A percentile compares a stretch with the other conserved stretches of the same genome.
These are phyloP conservation scores for Singerocomus rubriflavus DNA, from an alignment of 1,284 basidiomycete genomes.

Conservation along the genomic window DNA sequence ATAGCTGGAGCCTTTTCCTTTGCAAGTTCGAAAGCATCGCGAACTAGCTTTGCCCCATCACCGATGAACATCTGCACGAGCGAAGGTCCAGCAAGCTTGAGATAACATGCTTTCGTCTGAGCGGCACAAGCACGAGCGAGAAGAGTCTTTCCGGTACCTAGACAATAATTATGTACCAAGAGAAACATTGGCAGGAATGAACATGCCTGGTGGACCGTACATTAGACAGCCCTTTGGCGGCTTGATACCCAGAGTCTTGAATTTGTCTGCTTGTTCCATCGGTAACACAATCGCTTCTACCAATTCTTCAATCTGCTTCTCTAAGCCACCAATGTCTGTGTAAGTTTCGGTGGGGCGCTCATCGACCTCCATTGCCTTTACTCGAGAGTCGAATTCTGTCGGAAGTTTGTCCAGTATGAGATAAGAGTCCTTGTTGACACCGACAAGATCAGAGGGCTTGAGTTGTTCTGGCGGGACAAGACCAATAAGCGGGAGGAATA, in stretches of 20 bases:
- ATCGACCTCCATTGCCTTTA: conserved; percentile 99
- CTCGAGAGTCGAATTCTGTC: conserved; percentile 97
- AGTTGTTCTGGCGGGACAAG: conserved; percentile 91
- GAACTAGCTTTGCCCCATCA: conserved; percentile 96
- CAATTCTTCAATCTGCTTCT: conserved; percentile 99
- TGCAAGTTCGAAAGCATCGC: conserved; percentile 97
- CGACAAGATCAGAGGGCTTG: conserved; percentile 91
- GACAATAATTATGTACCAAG: conserved; percentile 1
- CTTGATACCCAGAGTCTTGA: conserved; percentile 95
- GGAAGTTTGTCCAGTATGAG: conserved; percentile 94
- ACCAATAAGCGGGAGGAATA: conserved; percentile 97
- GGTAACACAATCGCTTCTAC: conserved; percentile 88
- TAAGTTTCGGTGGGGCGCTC: conserved; percentile 99
- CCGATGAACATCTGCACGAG: conserved; percentile 99
- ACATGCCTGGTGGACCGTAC: conserved; percentile 87
- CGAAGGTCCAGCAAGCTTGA: conserved; percentile 96
- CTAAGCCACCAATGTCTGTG: conserved; percentile 95
- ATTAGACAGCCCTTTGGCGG: conserved; percentile 97
- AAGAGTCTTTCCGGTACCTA: conserved; percentile 93
- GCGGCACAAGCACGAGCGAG: conserved; percentile 98
- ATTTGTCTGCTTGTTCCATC: conserved; percentile 97
- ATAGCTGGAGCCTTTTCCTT: conserved; percentile 98
- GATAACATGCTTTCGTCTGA: conserved; percentile 96
- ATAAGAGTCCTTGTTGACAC: conserved; percentile 99
- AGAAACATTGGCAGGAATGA: not conserved